phyloP scores from a whole-genome alignment of 306 rosid species.

The barrel medic (Medicago truncatula) region DNA sequence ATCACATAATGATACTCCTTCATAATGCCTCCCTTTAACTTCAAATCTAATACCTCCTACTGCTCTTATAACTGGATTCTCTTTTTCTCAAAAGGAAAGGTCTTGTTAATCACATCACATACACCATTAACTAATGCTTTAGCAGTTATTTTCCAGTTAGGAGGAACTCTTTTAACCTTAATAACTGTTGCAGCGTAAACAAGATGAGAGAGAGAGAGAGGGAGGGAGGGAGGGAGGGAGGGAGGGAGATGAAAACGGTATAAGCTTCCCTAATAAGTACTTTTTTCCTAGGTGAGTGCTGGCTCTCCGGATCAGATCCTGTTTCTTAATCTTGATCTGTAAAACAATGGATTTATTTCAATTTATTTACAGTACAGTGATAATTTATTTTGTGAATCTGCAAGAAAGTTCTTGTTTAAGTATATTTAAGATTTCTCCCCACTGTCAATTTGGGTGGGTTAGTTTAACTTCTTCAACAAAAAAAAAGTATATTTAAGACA shows the following conservation, averaged over 20 bases:
- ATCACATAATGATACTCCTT: too few relatives aligned
- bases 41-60: not conserved
- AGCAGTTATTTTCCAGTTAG: not conserved
- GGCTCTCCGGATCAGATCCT: conserved; percentile 10
- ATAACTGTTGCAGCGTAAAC: not conserved
- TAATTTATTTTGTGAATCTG: not conserved
- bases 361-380: not conserved
- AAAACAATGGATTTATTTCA: not conserved
- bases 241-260: not conserved
- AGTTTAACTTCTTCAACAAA: too few relatives aligned
- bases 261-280: not conserved
- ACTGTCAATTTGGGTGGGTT: too few relatives aligned
- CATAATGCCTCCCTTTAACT: not conserved
- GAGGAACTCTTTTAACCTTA: not conserved
- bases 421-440: conserved; percentile 6
- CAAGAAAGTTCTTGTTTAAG: conserved; percentile 5
- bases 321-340: conserved; percentile 8
- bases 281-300: not conserved
- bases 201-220: too few relatives aligned
- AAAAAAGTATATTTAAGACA: conserved; percentile 11
- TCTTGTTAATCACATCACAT: not conserved
- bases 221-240: too few relatives aligned
- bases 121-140: not conserved
- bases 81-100: not conserved
- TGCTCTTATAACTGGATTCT: not conserved